A percentile compares a stretch with the other conserved stretches of the same genome.
Conservation (phyloP, 129 eudicot genomes). For the Tagetes erecta region DNA sequence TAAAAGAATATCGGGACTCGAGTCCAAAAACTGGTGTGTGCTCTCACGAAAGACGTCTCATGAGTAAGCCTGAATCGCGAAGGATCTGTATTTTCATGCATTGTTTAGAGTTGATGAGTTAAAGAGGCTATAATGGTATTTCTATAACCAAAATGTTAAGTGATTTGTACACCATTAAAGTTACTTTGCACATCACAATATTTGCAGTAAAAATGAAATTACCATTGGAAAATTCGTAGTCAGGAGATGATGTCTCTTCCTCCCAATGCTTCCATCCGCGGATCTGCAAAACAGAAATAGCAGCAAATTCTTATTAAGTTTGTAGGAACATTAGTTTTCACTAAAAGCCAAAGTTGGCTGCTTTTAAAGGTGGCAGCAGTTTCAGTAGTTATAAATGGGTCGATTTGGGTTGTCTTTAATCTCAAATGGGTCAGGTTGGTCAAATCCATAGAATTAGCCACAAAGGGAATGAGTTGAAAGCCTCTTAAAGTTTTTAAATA, state of each 20-base stretch:
- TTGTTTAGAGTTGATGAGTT: slow-evolving; percentile 2
- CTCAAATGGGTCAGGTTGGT: not conserved
- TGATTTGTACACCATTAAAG: not conserved
- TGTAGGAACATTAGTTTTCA: not conserved
- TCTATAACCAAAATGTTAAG: not conserved
- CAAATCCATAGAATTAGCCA: not conserved
- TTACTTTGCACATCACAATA: not conserved
- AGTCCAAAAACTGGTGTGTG: slow-evolving; percentile 80
- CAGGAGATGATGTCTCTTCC: slow-evolving; percentile 61
- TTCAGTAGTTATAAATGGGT: not conserved
- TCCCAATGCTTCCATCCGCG: slow-evolving; percentile 96
- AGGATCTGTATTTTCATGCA: slow-evolving; percentile 59
- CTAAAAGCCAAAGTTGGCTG: slow-evolving; percentile 5
- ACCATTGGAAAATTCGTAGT: slow-evolving; percentile 83
- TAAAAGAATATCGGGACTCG: slow-evolving; percentile 60
- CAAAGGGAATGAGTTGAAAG: not conserved
- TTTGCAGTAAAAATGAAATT: slow-evolving; percentile 15
- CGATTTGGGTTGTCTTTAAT: not conserved
- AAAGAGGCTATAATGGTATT: not conserved
- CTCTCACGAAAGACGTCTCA: slow-evolving; percentile 89
- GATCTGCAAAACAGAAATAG: slow-evolving; percentile 44
- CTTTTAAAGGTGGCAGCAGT: not conserved
- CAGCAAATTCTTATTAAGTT: slow-evolving; percentile 2
- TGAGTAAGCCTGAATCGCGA: slow-evolving; percentile 80
- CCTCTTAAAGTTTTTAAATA: not conserved